Evolutionary conservation across 2,329 filamentous ascomycete species (phyloP), one percentile per base, ranked within the genome.

Genomic region (Neurospora sp.): DNA sequence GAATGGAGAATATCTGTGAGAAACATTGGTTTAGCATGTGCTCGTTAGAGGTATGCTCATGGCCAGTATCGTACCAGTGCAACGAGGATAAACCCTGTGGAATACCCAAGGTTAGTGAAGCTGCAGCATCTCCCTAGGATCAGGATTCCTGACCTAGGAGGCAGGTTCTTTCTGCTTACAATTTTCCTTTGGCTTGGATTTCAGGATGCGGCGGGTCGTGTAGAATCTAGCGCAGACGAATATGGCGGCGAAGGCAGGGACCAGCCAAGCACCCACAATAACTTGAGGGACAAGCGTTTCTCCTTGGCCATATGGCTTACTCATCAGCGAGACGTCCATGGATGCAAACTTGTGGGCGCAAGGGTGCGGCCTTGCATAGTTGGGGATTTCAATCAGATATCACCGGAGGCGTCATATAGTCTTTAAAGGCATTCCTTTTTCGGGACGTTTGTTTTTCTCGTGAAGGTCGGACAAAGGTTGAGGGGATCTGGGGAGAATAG

Each of bases 1-100:
- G 52, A 37, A 73, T 68, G 28, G 72, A 67, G n/a, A 67, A 52
- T 23, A 73, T 43, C 68, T 69, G 6, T 36, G n/a, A n/a, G 11
- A 12, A 23, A 10, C 19, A 39, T 46, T 10, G 38, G 8, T 8
- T 11, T 10, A 19, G 11, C 15, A 4, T 33, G 11, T 23, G 10
- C 17, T 12, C 8, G 8, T 36, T 3, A 46, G 15, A 2, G 23
- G 11, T 11, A 19, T 19, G 17, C 15, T 36, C n/a, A 17, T 4
- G 8, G 10, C 4, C 33, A 62, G 6, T 6, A 12, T 23, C 33
- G 8, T 36, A 36, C 69, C 69, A 73, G 36, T 12, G 69, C 71
- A n/a, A 66, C 46, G 8, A 74, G 68, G 23, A 74, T 72, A 37
- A 74, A 69, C 73, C 72, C 73, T 74, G 66, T 15, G n/a, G 28